phyloP scores from a whole-genome alignment of 768 basidiomycete species.

The Leccinum incarnatum region DNA sequence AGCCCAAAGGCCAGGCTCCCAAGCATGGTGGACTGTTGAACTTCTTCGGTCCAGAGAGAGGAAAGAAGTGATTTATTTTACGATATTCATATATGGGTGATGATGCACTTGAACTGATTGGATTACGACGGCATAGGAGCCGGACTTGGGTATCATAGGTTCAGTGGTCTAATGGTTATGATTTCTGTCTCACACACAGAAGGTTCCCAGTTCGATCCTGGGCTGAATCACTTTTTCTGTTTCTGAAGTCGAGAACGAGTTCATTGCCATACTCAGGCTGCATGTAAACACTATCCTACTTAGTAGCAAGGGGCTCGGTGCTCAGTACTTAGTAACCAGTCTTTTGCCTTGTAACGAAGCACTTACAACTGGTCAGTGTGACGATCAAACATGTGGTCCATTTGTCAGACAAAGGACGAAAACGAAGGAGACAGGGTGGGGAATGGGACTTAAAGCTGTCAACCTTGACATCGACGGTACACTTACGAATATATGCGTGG shows the following conservation, averaged over 20 bases:
- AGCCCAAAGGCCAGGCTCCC: conserved; percentile 16
- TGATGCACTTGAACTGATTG: background rate
- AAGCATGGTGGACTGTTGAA: conserved; percentile 32
- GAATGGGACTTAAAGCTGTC: too few species aligned
- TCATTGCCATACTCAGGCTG: too few species aligned
- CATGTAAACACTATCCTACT: too few species aligned
- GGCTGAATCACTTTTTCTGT: conserved; percentile 33
- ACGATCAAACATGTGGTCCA: too few species aligned
- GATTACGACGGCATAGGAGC: background rate
- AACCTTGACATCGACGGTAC: too few species aligned
- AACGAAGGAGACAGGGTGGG: too few species aligned
- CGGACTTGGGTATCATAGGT: conserved; percentile 5
- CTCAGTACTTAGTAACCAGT: too few species aligned
- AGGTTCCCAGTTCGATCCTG: conserved; percentile 49
- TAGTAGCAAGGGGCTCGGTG: too few species aligned
- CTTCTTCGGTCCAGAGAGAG: conserved; percentile 32
- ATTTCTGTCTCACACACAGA: conserved; percentile 51
- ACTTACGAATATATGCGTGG: too few species aligned
- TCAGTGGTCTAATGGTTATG: conserved; percentile 49
- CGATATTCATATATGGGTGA: background rate
- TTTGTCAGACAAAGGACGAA: too few species aligned
- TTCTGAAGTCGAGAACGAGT: background rate
- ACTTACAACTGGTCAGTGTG: too few species aligned
- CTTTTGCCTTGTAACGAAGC: too few species aligned
- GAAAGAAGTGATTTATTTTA: conserved; percentile 21